These are phyloP conservation scores for Xylaria sp. DNA, from an alignment of 2,329 filamentous ascomycete species.

Conservation along the genomic window DNA sequence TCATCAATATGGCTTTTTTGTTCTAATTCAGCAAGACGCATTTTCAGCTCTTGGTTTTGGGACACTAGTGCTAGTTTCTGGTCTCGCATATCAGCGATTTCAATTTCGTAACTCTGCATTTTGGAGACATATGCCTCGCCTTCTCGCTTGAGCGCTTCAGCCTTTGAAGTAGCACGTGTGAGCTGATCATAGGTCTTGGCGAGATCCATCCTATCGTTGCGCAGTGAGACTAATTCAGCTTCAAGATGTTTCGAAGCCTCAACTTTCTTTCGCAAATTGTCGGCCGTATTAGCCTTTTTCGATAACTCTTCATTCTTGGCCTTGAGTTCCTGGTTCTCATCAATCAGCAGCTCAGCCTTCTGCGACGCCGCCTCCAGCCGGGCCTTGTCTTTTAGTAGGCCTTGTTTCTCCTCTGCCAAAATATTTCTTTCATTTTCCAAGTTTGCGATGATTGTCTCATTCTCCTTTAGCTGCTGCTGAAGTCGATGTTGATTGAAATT, in stretches of 20 bases:
- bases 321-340: conserved; percentile 69
- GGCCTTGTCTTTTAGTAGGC: conserved; percentile 46
- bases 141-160: conserved; percentile 51
- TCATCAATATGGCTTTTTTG: conserved; percentile 55
- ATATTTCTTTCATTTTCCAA: conserved; percentile 74
- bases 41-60: conserved; percentile 58
- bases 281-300: conserved; percentile 71
- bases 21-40: conserved; percentile 50
- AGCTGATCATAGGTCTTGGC: conserved; percentile 55
- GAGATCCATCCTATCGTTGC: conserved; percentile 65
- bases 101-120: conserved; percentile 52
- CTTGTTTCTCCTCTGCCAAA: conserved; percentile 56
- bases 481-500: conserved; percentile 62
- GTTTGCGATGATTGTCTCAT: conserved; percentile 75
- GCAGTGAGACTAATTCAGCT: conserved; percentile 64
- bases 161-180: conserved; percentile 48
- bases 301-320: conserved; percentile 67
- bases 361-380: conserved; percentile 60
- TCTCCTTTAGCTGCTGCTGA: conserved; percentile 68
- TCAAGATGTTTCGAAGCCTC: conserved; percentile 66
- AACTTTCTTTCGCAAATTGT: conserved; percentile 71
- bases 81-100: conserved; percentile 56
- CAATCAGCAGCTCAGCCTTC: conserved; percentile 63
- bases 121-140: conserved; percentile 49
- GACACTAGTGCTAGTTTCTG: conserved; percentile 55